Conservation (phyloP, 371 early-diverging fungal genomes). For the Mucor mucedo region DNA sequence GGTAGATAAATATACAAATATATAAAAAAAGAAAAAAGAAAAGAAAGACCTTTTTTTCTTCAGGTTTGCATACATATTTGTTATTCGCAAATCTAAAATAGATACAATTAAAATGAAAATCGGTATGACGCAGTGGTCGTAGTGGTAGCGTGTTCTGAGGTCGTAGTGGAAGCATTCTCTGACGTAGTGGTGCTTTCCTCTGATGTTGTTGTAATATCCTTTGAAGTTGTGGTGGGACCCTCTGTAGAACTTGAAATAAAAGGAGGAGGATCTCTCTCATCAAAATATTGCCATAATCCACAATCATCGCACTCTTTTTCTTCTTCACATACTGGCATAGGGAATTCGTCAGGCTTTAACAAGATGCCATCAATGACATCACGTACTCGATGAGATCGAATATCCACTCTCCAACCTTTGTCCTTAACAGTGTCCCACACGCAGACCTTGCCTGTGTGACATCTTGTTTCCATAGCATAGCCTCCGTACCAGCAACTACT, state of each 20-base stretch:
- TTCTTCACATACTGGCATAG: slow-evolving; percentile 59
- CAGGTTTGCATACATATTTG: no score
- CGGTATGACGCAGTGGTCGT: no score
- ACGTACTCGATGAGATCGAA: slow-evolving; percentile 78
- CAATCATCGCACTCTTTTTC: slow-evolving; percentile 78
- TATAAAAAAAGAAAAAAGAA: neutral
- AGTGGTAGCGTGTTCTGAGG: neutral
- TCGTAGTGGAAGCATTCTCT: neutral
- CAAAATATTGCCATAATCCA: slow-evolving; percentile 71
- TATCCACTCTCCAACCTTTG: slow-evolving; percentile 74
- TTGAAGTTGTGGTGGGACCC: neutral
- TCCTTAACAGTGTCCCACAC: slow-evolving; percentile 73
- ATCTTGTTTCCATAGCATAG: slow-evolving; percentile 86
- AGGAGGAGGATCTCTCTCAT: slow-evolving; percentile 43
- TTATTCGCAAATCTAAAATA: no score
- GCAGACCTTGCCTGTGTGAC: slow-evolving; percentile 64
- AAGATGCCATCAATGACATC: slow-evolving; percentile 84
- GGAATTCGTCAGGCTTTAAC: slow-evolving; percentile 55
- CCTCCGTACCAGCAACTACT: slow-evolving; percentile 89
- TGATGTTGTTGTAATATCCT: neutral
- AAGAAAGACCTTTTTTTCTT: neutral
- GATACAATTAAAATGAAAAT: no score
- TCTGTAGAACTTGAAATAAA: neutral
- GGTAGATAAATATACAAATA: neutral
- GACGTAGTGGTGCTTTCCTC: neutral